phyloP scores from a whole-genome alignment of 2,329 filamentous ascomycete species.

The Fusarium multiceps region DNA sequence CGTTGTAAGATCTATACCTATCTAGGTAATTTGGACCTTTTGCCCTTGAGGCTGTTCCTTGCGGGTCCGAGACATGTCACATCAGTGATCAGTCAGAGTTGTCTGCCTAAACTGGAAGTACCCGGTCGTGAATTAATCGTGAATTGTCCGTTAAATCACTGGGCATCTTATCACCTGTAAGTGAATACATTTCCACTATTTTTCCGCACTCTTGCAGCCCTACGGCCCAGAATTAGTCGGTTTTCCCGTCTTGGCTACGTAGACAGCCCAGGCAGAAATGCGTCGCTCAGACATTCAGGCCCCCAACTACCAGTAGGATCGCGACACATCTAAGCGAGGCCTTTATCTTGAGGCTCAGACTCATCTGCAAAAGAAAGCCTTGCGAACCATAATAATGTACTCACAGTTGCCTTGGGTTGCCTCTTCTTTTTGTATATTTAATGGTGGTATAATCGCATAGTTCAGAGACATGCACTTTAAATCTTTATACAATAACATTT shows the following conservation, averaged over 20 bases:
- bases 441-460: not conserved
- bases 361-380: not conserved
- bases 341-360: not conserved
- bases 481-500: not conserved
- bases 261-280: not conserved
- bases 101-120: not conserved
- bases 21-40: not conserved
- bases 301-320: not conserved
- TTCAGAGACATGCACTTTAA: not conserved
- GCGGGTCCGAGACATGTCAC: not conserved
- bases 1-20: not conserved
- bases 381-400: not conserved
- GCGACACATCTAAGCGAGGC: not conserved
- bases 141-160: not conserved
- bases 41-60: not conserved
- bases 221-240: not conserved
- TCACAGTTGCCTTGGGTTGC: not conserved
- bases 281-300: not conserved
- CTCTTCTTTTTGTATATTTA: not conserved
- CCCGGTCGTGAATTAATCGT: not conserved
- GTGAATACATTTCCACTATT: not conserved
- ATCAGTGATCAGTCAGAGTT: not conserved
- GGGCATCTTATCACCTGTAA: not conserved
- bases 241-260: not conserved
- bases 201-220: not conserved